Percentiles rank a stretch among this genome's conserved stretches.
Evolutionary conservation across 2,329 filamentous ascomycete genomes (phyloP).

Genomic region (Immersiporthe knoxdaviesiana): DNA sequence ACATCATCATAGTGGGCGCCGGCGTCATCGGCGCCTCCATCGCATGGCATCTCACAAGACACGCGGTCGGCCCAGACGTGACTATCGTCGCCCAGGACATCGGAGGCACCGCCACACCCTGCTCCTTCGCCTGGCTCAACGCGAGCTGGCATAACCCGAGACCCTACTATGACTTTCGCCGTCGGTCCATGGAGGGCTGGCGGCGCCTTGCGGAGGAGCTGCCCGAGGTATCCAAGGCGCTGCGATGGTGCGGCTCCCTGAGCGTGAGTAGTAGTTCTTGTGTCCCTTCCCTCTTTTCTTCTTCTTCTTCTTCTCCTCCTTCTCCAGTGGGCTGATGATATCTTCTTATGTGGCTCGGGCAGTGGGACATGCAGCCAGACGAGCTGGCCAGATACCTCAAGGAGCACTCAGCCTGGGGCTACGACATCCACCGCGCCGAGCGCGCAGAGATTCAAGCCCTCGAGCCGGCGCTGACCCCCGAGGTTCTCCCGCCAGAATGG

Average conservation of each 20-base stretch:
- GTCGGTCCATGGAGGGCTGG: slow-evolving; percentile 37
- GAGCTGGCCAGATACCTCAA: slow-evolving; percentile 33
- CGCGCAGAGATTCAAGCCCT: slow-evolving; percentile 30
- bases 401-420: slow-evolving; percentile 36
- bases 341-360: not conserved
- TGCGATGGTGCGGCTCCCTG: slow-evolving; percentile 36
- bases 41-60: slow-evolving; percentile 37
- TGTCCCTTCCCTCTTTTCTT: not conserved
- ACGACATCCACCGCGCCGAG: slow-evolving; percentile 33
- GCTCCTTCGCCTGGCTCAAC: slow-evolving; percentile 41
- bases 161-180: slow-evolving; percentile 38
- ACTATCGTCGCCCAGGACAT: slow-evolving; percentile 37
- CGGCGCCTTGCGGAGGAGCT: slow-evolving; percentile 32
- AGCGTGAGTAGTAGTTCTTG: slow-evolving; percentile 18
- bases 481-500: slow-evolving; percentile 24
- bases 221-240: slow-evolving; percentile 30
- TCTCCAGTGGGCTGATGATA: not conserved
- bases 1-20: slow-evolving; percentile 35
- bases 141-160: slow-evolving; percentile 35
- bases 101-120: slow-evolving; percentile 38
- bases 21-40: slow-evolving; percentile 39
- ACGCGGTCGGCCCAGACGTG: slow-evolving; percentile 32
- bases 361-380: slow-evolving; percentile 33
- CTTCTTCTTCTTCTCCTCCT: not conserved
- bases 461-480: slow-evolving; percentile 32